Evolutionary conservation across 768 basidiomycete genomes (phyloP).

Genomic region (Rhizopogon vesiculosus): DNA sequence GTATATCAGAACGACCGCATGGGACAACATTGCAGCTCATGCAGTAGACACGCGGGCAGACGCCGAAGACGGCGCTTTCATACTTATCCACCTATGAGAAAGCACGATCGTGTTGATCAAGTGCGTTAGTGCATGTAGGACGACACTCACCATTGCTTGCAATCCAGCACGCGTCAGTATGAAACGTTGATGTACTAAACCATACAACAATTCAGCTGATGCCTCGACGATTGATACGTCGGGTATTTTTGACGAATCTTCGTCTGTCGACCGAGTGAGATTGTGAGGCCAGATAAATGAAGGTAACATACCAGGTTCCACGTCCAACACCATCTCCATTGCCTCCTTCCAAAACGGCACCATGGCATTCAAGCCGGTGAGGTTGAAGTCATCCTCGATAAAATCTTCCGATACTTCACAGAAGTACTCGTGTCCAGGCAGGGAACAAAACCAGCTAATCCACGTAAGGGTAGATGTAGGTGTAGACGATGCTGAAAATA

Average conservation of each 20-base stretch:
- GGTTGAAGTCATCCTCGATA: conserved; percentile 99
- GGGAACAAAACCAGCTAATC: conserved; percentile 95
- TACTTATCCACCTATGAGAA: conserved; percentile 84
- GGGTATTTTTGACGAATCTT: conserved; percentile 93
- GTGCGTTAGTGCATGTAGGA: conserved; percentile 4
- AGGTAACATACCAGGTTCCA: conserved; percentile 82
- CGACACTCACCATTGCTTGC: conserved; percentile 77
- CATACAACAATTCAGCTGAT: conserved; percentile 95
- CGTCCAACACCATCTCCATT: conserved; percentile 99
- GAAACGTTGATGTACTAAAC: conserved; percentile 95
- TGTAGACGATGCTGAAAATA: conserved; percentile 69
- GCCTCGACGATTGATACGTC: conserved; percentile 98
- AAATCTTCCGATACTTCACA: conserved; percentile 98
- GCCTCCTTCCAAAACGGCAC: conserved; percentile 99
- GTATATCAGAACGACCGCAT: conserved; percentile 92
- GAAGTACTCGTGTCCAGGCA: conserved; percentile 96
- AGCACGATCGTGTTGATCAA: conserved; percentile 12
- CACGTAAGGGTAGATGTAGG: conserved; percentile 90
- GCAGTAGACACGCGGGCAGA: conserved; percentile 95
- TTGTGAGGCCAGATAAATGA: conserved; percentile 5
- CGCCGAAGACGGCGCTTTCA: conserved; percentile 85
- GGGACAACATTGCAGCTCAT: conserved; percentile 85
- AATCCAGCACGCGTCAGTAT: conserved; percentile 93
- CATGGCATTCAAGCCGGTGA: conserved; percentile 92
- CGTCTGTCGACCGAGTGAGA: conserved; percentile 45